A percentile compares a stretch with the other conserved stretches of the same genome.
Evolutionary conservation across 2,329 filamentous ascomycete species (phyloP).

Genomic region (Fusarium acutatum): DNA sequence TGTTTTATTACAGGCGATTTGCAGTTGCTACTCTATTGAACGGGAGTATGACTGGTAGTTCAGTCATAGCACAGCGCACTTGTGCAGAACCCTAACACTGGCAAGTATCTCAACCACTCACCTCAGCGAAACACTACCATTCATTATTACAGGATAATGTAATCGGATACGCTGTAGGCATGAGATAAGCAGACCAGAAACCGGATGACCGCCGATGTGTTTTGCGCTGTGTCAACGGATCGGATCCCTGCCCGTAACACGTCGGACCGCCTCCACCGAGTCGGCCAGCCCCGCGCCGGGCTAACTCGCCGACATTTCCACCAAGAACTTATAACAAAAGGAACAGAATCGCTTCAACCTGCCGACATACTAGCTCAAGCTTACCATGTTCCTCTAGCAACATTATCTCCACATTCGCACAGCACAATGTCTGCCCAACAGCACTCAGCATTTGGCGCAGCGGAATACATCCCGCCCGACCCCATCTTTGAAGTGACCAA

Average conservation of each 20-base stretch:
- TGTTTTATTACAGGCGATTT: rapidly evolving
- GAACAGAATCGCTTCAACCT: background rate
- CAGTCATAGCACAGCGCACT: background rate
- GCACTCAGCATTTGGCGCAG: slow-evolving; percentile 31
- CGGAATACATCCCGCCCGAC: slow-evolving; percentile 43
- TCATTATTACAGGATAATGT: rapidly evolving
- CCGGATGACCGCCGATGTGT: background rate
- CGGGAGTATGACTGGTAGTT: background rate
- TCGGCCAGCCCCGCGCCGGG: background rate
- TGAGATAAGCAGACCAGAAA: background rate
- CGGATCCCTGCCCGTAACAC: background rate
- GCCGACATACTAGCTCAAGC: background rate
- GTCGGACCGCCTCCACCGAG: background rate
- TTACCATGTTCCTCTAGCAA: background rate
- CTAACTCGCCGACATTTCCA: background rate
- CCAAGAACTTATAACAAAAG: background rate
- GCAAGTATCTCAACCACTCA: background rate
- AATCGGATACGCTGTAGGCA: rapidly evolving
- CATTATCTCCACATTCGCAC: background rate
- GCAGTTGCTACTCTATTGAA: too few relatives aligned
- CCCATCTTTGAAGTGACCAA: slow-evolving; percentile 48
- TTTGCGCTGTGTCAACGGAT: background rate
- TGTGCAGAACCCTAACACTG: background rate
- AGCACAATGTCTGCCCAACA: background rate
- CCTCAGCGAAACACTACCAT: background rate